Base-by-base conservation (phyloP, 2,329 filamentous ascomycete genomes). In the Pyricularia grisea region DNA sequence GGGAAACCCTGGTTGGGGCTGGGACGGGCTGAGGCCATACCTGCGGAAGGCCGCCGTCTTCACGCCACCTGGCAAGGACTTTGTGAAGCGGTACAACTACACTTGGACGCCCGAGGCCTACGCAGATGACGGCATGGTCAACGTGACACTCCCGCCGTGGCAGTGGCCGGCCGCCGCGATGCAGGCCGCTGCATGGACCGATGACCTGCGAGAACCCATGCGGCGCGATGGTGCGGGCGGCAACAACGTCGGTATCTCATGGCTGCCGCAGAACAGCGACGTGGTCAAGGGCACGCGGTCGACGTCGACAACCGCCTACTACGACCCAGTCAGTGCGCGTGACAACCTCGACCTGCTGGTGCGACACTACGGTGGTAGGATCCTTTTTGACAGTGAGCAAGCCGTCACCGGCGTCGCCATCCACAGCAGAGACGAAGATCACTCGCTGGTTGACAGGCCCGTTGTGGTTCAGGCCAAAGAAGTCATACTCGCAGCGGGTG, bases 401-500 rank as follows among this genome's bases (percentile, higher is more conserved):
- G 58, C 33, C 31, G 69, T 67, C 25, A 66, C 60, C 6, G 65
- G 65, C 20, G 65, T 70, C 36, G 31, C 30, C 12, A 61, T 70
- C 33, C 30, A 67, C 30, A 50, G 36, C 25, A 58, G 64, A n/a
- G 27, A 50, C 12, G 23, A 61, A 14, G 23, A 23, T n/a, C 2
- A n/a, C 58, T 12, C 23, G 58, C 11, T 6, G 7, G 12, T 5
- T 12, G 25, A 27, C 23, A 12, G n/a, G 58, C 58, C 9, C 23
- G 58, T 61, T 61, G 58, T 61, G 3, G 58, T 27, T 27, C 30
- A 69, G 10, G 66, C 66, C 9, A 70, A 66, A 20, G 87, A 89
- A 72, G 80, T 89, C 5, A 81, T 90, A 36, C 75, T 90, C 2
- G 82, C 83, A 9, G 86, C 85, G 0, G 88, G 88, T 0, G 83